Evolutionary conservation across 495 filamentous ascomycete species (phyloP).

Genomic region (Daldinia bambusicola): DNA sequence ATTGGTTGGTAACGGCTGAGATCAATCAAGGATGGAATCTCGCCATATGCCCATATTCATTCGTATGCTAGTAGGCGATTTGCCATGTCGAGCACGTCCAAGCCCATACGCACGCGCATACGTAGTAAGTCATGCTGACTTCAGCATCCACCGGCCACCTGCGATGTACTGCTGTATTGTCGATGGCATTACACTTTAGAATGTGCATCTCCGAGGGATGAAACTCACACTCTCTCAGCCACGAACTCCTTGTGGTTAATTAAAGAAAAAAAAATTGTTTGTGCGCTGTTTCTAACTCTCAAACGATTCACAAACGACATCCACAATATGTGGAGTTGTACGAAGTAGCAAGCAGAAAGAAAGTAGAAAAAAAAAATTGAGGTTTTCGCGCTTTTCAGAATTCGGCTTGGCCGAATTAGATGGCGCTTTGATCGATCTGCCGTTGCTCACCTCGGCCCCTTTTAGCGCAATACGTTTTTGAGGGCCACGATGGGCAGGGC

Average conservation of each 20-base stretch:
- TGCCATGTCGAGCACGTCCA: slow-evolving; percentile 40
- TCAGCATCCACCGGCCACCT: background rate
- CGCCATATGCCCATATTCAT: slow-evolving; percentile 28
- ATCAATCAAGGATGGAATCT: slow-evolving; percentile 30
- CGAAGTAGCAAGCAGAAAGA: background rate
- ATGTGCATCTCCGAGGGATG: slow-evolving; percentile 19
- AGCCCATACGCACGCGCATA: slow-evolving; percentile 3
- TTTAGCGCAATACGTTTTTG: background rate
- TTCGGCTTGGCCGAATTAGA: slow-evolving; percentile 27
- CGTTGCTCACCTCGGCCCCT: background rate
- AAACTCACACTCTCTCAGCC: background rate
- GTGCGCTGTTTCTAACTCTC: background rate
- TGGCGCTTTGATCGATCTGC: slow-evolving; percentile 16
- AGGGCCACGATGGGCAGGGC: background rate
- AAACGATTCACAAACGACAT: background rate
- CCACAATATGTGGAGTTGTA: slow-evolving; percentile 6
- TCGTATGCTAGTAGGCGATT: slow-evolving; percentile 18
- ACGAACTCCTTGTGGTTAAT: background rate
- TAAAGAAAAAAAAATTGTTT: background rate
- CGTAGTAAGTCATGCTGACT: slow-evolving; percentile 20
- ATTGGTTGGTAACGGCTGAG: slow-evolving; percentile 35
- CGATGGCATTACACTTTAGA: background rate
- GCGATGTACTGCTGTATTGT: slow-evolving; percentile 14
- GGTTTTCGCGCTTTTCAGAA: slow-evolving; percentile 7
- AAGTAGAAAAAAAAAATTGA: slow-evolving; percentile 1